phyloP scores from a whole-genome alignment of 129 eudicot species.

The Flaveria linearis region DNA sequence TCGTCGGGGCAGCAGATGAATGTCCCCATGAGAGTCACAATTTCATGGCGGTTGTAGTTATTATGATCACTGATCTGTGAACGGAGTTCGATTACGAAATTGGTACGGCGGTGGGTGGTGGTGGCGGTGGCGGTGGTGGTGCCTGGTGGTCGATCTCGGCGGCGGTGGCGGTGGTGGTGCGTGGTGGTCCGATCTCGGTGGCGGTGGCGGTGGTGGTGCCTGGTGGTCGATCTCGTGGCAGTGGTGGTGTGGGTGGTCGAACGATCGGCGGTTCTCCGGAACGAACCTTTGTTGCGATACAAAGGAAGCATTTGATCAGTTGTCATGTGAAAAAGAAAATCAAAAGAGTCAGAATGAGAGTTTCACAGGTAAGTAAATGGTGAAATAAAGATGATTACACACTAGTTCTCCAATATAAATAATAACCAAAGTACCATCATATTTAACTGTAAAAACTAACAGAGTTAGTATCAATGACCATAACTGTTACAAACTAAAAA shows the following conservation, averaged over 20 bases:
- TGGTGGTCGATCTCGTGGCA: background rate
- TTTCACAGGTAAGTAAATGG: background rate
- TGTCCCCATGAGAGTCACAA: slow-evolving; percentile 37
- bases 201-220: slow-evolving; percentile 32
- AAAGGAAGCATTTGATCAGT: no score
- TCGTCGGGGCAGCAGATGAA: slow-evolving; percentile 36
- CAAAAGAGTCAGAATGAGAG: background rate
- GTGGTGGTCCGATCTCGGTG: background rate
- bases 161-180: background rate
- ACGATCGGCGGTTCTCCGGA: no score
- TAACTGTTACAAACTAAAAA: no score
- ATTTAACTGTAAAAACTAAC: no score
- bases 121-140: slow-evolving; percentile 32
- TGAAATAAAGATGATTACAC: background rate
- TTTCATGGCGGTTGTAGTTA: slow-evolving; percentile 25
- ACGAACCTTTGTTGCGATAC: no score
- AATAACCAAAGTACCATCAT: no score
- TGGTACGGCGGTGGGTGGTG: slow-evolving; percentile 27
- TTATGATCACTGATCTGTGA: background rate
- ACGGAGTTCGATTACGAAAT: slow-evolving; percentile 51
- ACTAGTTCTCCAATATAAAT: no score
- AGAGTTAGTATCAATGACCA: no score
- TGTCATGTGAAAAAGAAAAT: background rate
- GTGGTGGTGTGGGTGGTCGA: no score
- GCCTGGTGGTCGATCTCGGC: background rate